Evolutionary conservation across 2,329 filamentous ascomycete species (phyloP).

Genomic region (Paecilomyces formosus): DNA sequence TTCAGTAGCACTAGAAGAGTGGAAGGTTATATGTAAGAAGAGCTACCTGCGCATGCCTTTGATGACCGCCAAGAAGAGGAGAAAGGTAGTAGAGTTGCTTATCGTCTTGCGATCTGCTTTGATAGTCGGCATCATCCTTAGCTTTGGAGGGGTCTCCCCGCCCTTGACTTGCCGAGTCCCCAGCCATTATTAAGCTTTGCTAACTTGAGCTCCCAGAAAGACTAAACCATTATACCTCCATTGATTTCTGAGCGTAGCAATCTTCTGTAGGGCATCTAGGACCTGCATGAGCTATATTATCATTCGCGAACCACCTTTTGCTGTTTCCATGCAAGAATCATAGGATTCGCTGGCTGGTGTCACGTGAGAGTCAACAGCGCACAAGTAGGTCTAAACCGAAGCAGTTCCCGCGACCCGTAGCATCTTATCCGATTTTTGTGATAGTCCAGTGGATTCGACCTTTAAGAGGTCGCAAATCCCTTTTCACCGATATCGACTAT

Average conservation of each 20-base stretch:
- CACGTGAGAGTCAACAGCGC: background rate
- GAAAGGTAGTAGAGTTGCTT: background rate
- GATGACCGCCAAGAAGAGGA: background rate
- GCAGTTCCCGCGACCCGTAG: background rate
- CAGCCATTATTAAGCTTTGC: background rate
- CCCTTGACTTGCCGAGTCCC: background rate
- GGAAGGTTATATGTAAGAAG: background rate
- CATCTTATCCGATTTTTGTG: background rate
- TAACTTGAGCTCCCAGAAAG: background rate
- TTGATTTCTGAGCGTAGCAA: background rate
- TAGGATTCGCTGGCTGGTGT: background rate
- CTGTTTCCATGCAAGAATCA: background rate
- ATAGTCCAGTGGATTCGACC: background rate
- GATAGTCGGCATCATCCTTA: background rate
- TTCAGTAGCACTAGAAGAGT: background rate
- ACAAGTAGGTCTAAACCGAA: background rate
- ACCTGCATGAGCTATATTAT: background rate
- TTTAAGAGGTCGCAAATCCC: background rate
- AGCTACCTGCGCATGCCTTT: background rate
- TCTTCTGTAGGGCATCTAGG: background rate
- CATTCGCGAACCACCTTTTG: background rate
- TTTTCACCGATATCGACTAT: slow-evolving; percentile 37
- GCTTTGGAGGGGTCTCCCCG: background rate
- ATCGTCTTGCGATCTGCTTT: background rate
- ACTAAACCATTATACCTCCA: background rate